A percentile compares a stretch with the other conserved stretches of the same genome.
Conservation (phyloP, 495 filamentous ascomycete species). For the Penicillium crystallinum region DNA sequence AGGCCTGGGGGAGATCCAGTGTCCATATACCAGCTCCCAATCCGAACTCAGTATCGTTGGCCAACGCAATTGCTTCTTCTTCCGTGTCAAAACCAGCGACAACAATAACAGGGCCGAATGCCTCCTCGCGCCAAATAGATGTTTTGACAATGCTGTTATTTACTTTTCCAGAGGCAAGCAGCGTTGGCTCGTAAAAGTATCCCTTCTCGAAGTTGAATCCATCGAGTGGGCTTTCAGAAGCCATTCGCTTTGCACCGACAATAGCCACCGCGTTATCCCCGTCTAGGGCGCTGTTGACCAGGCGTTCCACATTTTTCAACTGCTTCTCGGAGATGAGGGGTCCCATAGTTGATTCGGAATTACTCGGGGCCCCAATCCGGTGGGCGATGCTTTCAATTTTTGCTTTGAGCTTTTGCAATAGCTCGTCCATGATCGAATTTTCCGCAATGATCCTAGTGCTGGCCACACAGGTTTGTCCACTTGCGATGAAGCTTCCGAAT, state of each 20-base stretch:
- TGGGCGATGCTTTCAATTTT: conserved; percentile 36
- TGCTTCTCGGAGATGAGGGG: conserved; percentile 19
- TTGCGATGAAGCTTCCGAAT: conserved; percentile 55
- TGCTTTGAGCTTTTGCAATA: conserved; percentile 30
- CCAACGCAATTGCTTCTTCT: conserved; percentile 32
- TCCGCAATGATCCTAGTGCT: conserved; percentile 56
- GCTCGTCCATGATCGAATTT: conserved; percentile 34
- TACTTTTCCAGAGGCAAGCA: conserved; percentile 29
- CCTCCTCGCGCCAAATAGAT: conserved; percentile 38
- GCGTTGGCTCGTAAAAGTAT: conserved; percentile 55
- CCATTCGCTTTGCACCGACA: conserved; percentile 31
- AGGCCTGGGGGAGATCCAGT: conserved; percentile 43
- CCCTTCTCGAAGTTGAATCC: conserved; percentile 34
- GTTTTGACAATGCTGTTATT: conserved; percentile 7
- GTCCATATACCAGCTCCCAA: conserved; percentile 48
- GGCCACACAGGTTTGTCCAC: conserved; percentile 59
- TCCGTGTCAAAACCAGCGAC: conserved; percentile 39
- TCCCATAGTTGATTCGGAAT: conserved; percentile 19
- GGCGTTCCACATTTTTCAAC: conserved; percentile 9
- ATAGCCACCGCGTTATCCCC: conserved; percentile 23
- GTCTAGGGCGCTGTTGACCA: conserved; percentile 27
- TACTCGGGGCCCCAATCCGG: conserved; percentile 23
- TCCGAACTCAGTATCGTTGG: conserved; percentile 41
- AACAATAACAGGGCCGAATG: conserved; percentile 46
- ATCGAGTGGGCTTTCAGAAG: conserved; percentile 19